A percentile compares a stretch with the other conserved stretches of the same genome.
phyloP scores from a whole-genome alignment of 345 rosid genomes.

The Arabidopsis suecica region DNA sequence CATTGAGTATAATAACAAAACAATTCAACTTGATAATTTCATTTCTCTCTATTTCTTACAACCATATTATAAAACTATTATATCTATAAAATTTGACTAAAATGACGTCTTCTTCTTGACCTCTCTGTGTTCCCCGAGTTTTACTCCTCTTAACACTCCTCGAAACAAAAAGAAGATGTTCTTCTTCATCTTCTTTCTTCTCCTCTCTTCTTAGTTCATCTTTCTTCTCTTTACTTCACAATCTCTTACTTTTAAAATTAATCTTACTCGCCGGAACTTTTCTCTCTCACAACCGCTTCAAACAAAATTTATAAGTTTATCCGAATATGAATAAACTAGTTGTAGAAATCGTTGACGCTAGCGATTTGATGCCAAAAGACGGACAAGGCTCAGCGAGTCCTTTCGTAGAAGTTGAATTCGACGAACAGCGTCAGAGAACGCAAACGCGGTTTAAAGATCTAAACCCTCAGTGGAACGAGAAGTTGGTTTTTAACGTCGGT shows the following conservation, averaged over 20 bases:
- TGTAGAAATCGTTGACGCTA: constrained; percentile 77
- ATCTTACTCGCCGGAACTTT: constrained; percentile 20
- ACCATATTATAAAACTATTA: not conserved
- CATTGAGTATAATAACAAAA: not conserved
- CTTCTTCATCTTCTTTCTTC: constrained; percentile 6
- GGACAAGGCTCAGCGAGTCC: constrained; percentile 84
- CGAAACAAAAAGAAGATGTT: constrained; percentile 21
- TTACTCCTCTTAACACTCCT: constrained; percentile 32
- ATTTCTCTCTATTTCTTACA: not conserved
- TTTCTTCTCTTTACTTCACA: not conserved
- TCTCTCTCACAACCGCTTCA: not conserved
- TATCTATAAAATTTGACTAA: constrained; percentile 11
- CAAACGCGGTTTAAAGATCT: constrained; percentile 68
- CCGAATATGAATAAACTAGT: constrained; percentile 65
- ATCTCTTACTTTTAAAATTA: not conserved
- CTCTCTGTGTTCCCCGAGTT: constrained; percentile 37
- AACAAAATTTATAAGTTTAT: not conserved
- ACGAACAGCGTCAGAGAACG: constrained; percentile 64
- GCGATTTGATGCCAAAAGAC: constrained; percentile 80
- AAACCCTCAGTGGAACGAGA: constrained; percentile 76
- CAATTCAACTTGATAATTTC: not conserved
- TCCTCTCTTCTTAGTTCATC: constrained; percentile 31
- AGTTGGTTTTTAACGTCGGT: constrained; percentile 60
- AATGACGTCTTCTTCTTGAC: constrained; percentile 43
- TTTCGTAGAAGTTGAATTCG: constrained; percentile 71